Base-by-base conservation (phyloP, 106 monocot genomes). In the Dendrobium nobile region DNA sequence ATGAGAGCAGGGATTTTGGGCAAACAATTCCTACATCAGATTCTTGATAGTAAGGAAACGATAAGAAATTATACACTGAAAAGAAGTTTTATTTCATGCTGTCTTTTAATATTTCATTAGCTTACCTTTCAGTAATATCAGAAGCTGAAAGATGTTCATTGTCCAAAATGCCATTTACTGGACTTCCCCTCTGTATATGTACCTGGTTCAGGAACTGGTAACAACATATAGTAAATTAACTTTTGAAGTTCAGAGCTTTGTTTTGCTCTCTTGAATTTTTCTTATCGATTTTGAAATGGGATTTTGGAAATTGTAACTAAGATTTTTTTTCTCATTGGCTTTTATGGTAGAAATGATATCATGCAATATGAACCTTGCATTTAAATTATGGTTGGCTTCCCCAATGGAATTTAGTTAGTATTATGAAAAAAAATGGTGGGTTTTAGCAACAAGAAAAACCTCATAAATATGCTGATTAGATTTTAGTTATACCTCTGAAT, bases 401-500 rank as follows among this genome's bases (percentile, higher is more conserved):
- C 51, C 51, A 51, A 51, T 51, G 51, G 45, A 45, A 51, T 51
- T 13, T 51, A 51, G 13, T 51, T 13, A 51, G 51, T 51, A 2
- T 51, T 2, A 51, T 51, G 51, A 9, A 51, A 2, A 11, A 51
- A 51, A 11, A 11, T 51, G 13, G 9, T 51, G 51, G 1, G 51
- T 51, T 1, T 51, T 51, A 51, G 51, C 15, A 15, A 16, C 51
- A 51, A 13, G 0, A 10, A 13, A 47, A 47, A 51, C 51, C 51
- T 3, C 13, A 51, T 33, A 43, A n/a, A 74, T 40, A 17, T 19
- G 41, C 1, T 18, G 40, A 16, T 6, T 19, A 3, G 20, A 11
- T 26, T 7, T 76, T 8, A 33, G n/a, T 61, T 42, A 86, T 88
- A 95, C 98, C 98, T 99, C 98, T 44, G 65, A 79, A 78, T 93